These are phyloP conservation scores for Lathyrus sativus DNA, from an alignment of 306 rosid genomes.

Conservation along the genomic window DNA sequence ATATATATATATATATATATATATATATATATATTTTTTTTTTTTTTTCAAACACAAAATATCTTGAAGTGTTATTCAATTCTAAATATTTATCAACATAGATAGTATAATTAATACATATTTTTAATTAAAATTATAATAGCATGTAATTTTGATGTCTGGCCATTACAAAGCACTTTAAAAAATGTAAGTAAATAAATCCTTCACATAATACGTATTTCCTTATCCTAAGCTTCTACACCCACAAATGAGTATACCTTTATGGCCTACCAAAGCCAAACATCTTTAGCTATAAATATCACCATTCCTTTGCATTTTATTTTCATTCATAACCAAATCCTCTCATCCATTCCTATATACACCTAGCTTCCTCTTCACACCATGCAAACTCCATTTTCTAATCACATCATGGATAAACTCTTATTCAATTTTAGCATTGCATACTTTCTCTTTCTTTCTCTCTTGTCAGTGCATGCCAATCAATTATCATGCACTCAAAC, in stretches of 20 bases:
- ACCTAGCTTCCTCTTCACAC: background rate
- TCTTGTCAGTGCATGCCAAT: slow-evolving; percentile 45
- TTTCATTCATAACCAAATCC: slow-evolving; percentile 35
- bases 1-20: too few species aligned
- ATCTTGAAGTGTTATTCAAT: too few species aligned
- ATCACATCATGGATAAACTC: slow-evolving; percentile 47
- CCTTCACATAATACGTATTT: background rate
- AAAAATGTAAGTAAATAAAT: too few species aligned
- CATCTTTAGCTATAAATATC: slow-evolving; percentile 46
- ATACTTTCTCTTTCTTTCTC: slow-evolving; percentile 36
- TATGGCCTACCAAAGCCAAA: slow-evolving; percentile 37
- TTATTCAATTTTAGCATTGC: slow-evolving; percentile 39
- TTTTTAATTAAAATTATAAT: too few species aligned
- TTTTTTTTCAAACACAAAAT: too few species aligned
- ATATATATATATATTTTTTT: too few species aligned
- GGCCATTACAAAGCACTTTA: background rate
- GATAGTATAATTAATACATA: too few species aligned
- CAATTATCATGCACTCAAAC: slow-evolving; percentile 65
- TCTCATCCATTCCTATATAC: background rate
- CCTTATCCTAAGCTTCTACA: background rate
- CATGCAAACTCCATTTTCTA: slow-evolving; percentile 2
- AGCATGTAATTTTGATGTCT: too few species aligned
- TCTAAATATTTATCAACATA: too few species aligned
- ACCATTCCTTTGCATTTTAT: slow-evolving; percentile 19
- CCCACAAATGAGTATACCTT: background rate